phyloP scores from a whole-genome alignment of 1,139 yeast species.

The Geotrichum phurueaensis region DNA sequence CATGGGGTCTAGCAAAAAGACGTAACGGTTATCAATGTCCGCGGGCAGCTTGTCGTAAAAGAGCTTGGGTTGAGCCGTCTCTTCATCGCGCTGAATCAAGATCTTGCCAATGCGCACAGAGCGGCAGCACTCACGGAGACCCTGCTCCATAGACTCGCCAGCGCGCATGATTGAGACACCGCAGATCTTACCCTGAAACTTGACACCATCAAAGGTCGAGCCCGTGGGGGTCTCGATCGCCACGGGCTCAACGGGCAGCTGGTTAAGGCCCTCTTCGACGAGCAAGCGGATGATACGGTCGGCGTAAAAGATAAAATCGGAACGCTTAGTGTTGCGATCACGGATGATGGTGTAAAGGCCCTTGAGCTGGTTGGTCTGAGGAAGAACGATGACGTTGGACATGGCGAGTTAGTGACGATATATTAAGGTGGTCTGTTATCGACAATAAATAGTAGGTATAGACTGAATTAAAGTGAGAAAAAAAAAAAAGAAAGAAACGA shows the following conservation, averaged over 20 bases:
- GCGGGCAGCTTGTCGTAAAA: conserved; percentile 91
- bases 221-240: conserved; percentile 73
- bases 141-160: conserved; percentile 98
- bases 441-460: not conserved
- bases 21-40: conserved; percentile 82
- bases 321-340: conserved; percentile 67
- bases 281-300: conserved; percentile 87
- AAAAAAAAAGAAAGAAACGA: not conserved
- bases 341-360: conserved; percentile 89
- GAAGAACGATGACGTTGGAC: conserved; percentile 41
- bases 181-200: conserved; percentile 85
- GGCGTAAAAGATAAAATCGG: conserved; percentile 90
- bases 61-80: conserved; percentile 52
- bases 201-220: conserved; percentile 67
- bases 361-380: conserved; percentile 81
- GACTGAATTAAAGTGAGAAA: not conserved
- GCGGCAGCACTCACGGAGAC: conserved; percentile 91
- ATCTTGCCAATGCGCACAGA: conserved; percentile 95
- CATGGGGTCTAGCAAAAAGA: conserved; percentile 91
- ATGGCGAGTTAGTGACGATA: not conserved
- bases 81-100: conserved; percentile 94
- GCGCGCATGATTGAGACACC: conserved; percentile 97
- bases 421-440: not conserved
- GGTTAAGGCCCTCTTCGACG: conserved; percentile 92
- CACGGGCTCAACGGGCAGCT: conserved; percentile 71